Evolutionary conservation across 139 green algal genomes (phyloP).

Genomic region (Tetradesmus lagerheimii): DNA sequence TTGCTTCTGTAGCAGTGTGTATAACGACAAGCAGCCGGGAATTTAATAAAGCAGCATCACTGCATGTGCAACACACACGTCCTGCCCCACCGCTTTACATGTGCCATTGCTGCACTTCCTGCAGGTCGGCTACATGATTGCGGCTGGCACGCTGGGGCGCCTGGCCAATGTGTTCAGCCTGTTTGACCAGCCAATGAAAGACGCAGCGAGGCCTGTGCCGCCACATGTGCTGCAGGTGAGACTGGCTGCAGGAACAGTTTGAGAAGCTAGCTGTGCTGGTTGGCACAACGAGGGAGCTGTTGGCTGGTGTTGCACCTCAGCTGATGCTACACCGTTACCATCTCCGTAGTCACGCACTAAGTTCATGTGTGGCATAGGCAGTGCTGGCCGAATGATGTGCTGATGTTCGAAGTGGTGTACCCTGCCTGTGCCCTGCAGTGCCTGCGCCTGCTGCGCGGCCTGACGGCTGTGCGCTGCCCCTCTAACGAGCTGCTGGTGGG

Average conservation of each 20-base stretch:
- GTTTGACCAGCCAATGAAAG: slow-evolving; percentile 62
- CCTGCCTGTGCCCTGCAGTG: slow-evolving; percentile 50
- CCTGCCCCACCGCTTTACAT: no score
- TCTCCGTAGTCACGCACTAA: no score
- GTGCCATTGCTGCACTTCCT: background rate
- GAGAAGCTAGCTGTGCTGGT: background rate
- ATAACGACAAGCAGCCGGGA: no score
- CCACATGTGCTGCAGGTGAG: slow-evolving; percentile 35
- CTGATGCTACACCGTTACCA: no score
- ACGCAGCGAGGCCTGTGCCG: slow-evolving; percentile 18
- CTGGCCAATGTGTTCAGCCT: slow-evolving; percentile 68
- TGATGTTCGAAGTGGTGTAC: background rate
- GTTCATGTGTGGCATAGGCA: no score
- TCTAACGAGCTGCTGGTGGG: slow-evolving; percentile 22
- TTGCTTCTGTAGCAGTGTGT: no score
- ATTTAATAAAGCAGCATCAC: no score
- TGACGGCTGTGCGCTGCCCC: slow-evolving; percentile 39
- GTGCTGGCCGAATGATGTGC: background rate
- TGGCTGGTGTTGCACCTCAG: background rate
- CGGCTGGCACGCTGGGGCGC: slow-evolving; percentile 61
- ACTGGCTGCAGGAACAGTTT: background rate
- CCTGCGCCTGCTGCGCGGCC: slow-evolving; percentile 59
- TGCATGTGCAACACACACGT: no score
- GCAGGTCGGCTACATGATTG: slow-evolving; percentile 59
- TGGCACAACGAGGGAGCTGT: background rate